Base-by-base conservation (phyloP, 768 basidiomycete species). In the Mycena amicta region DNA sequence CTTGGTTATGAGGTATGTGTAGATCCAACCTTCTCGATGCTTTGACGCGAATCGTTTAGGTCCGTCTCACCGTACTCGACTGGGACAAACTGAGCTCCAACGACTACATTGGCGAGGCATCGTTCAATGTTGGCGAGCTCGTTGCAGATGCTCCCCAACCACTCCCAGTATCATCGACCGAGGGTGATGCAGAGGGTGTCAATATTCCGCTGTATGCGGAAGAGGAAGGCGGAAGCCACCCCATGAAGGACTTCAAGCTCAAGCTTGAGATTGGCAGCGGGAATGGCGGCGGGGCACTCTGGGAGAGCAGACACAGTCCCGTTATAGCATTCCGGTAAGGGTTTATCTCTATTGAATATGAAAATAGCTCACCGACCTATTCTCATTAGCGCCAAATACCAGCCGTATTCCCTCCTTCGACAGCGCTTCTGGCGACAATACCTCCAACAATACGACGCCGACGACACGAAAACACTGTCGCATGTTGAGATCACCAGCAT, bases 1-100 rank as follows among this genome's bases (percentile, higher is more conserved):
- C 85, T 84, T 8, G 68, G 82, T 11, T 97, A 64, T 12, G 53
- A 64, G 62, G 62, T 60, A 33, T 5, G 58, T 45, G 37, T n/a
- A 45, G 13, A 16, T 16, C 22, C 31, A 27, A 15, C 29, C 20
- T 16, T 15, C 3, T 25, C 29, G 16, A 47, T 26, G 5, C 47
- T 31, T 3, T n/a, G 11, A 4, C 16, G 22, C 0, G 3, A 23
- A 39, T 23, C 45, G 8, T 86, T 77, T 83, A 87, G 53, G 78
- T 94, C 6, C 85, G 92, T 63, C 84, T 97, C 51, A 83, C 86
- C 0, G 85, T 99, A 2, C 86, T 95, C 50, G 96, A 99, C 70
- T 99, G 96, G 96, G 96, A 98, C 74, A 98, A 98, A 73, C 80
- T 93, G 13, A 85, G 84, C 29, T 83, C 85, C 4, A 97, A 98